Evolutionary conservation across 176 grass and related monocot genomes (phyloP), one percentile per base, ranked within the genome.

Genomic region (Chrysopogon serrulatus): DNA sequence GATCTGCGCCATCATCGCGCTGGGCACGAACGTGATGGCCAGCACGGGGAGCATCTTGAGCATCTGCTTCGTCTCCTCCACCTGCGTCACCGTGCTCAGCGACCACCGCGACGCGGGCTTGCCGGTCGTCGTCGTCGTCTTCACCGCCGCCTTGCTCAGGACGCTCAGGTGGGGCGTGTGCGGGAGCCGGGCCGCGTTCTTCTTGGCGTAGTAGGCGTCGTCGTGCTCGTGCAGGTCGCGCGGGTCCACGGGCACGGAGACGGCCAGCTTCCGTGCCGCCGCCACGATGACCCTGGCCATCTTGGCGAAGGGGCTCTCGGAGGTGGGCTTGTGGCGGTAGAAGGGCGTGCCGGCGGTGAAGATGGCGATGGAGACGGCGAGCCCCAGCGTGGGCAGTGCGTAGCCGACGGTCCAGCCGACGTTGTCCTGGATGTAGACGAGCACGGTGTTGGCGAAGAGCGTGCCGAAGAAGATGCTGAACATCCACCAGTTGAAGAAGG

Each of bases 401-500:
- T 98, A 98, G 13, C 96, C 96, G 41, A 98, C 27, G 7, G 85
- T 83, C 96, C 96, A 98, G 3, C 96, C 93, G 17, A 93, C 89
- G 75, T 88, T 95, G 73, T 95, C 96, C 76, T 98, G 96, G 74
- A 98, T 80, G 73, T 92, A 98, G 18, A 98, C 89, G 30, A 98
- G 91, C 8, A 95, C 78, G 8, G 89, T 93, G 84, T 92, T 90
- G 53, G 93, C 93, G 78, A 98, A 93, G 61, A 98, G 87, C 39
- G 93, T 93, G 68, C 96, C 96, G 49, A 95, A 91, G 83, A 98
- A 98, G 91, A 98, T 98, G 88, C 93, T 98, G 87, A 95, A 98
- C 96, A 95, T 93, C 96, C 95, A 98, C 95, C 95, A 98, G 84
- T 98, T 98, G 92, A 98, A 98, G 90, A 98, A 98, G 85, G 95